phyloP scores from a whole-genome alignment of 78 protist species.

The Dictyostelium citrinum region DNA sequence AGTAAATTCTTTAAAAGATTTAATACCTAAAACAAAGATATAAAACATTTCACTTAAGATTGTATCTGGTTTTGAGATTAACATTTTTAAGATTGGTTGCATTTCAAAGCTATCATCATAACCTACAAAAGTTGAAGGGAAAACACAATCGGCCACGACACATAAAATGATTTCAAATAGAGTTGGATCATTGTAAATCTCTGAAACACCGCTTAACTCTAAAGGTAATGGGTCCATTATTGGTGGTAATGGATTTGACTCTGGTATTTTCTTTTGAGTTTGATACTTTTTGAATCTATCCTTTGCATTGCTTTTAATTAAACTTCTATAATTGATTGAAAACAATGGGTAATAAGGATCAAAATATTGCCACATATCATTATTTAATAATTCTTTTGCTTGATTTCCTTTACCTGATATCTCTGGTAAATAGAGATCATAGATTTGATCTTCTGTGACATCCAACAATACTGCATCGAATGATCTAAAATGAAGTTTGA shows the following conservation, averaged over 20 bases:
- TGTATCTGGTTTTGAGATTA: constrained; percentile 19
- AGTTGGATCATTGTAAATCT: constrained; percentile 43
- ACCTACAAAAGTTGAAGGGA: constrained; percentile 8
- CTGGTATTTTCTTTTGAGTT: constrained; percentile 14
- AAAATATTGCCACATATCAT: constrained; percentile 1
- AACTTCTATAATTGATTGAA: constrained; percentile 4
- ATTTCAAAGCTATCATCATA: constrained; percentile 55
- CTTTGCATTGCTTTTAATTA: neutral
- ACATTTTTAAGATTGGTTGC: constrained; percentile 11
- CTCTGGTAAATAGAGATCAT: neutral
- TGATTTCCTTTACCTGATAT: neutral
- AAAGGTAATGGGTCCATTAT: neutral
- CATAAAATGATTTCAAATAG: constrained; percentile 54
- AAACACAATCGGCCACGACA: neutral
- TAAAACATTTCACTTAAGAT: constrained; percentile 42
- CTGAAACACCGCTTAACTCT: neutral
- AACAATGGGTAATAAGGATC: constrained; percentile 56
- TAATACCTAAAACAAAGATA: constrained; percentile 33
- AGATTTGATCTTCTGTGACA: neutral
- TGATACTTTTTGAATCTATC: constrained; percentile 16
- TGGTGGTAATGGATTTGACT: constrained; percentile 56
- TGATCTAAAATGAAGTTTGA: neutral
- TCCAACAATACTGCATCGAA: neutral
- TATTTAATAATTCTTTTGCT: neutral
- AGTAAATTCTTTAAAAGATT: constrained; percentile 5